Conservation (phyloP, 2,329 filamentous ascomycete genomes). For the Pseudogymnoascus sp. region DNA sequence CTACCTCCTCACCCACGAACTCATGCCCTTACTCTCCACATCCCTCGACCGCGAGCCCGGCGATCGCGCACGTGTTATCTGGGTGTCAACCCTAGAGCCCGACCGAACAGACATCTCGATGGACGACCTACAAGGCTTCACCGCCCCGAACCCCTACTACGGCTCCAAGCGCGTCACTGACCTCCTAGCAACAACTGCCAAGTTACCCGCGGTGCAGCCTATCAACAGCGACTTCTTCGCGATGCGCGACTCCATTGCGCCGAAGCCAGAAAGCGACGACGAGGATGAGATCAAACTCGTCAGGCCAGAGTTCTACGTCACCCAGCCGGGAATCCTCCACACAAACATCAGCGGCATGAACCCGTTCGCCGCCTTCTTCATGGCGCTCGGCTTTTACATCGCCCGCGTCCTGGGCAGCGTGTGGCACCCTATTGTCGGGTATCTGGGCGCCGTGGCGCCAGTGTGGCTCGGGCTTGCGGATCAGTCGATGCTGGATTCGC, state of each 20-base stretch:
- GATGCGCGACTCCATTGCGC: conserved; percentile 22
- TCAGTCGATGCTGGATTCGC: conserved; percentile 52
- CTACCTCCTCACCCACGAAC: conserved; percentile 76
- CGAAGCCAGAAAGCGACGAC: conserved; percentile 15
- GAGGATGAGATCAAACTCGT: conserved; percentile 21
- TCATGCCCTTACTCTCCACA: conserved; percentile 61
- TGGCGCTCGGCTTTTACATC: conserved; percentile 61
- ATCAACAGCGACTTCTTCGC: conserved; percentile 49
- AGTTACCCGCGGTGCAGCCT: conserved; percentile 55
- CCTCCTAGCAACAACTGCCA: conserved; percentile 65
- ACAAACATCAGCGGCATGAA: conserved; percentile 74
- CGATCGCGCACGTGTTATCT: conserved; percentile 61
- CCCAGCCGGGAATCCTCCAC: conserved; percentile 80
- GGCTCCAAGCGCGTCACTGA: conserved; percentile 83
- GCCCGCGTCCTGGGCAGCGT: conserved; percentile 74
- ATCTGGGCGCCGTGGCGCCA: conserved; percentile 67
- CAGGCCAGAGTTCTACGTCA: conserved; percentile 64
- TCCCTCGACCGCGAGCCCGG: conserved; percentile 24
- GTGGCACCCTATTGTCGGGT: conserved; percentile 76
- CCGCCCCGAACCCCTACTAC: conserved; percentile 63
- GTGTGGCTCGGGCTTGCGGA: conserved; percentile 71
- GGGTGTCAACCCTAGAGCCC: conserved; percentile 79
- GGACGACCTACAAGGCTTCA: conserved; percentile 70
- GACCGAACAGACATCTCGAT: conserved; percentile 41
- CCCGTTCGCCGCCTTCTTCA: conserved; percentile 60